phyloP scores from a whole-genome alignment of 805 yeast species.

The Ogataea saltuana region DNA sequence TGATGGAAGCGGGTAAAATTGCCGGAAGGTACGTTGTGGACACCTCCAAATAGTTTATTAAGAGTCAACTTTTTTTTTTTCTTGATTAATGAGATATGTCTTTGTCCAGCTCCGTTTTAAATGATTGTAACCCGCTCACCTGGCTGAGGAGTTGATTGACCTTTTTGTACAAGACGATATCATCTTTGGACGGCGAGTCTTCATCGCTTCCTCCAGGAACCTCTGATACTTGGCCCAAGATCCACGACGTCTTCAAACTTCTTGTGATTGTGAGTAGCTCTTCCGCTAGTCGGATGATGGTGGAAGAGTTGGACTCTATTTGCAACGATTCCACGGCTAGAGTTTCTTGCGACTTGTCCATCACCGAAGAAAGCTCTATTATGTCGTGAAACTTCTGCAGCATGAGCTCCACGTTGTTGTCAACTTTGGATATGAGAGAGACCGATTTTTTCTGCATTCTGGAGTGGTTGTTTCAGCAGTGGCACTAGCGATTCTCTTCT shows the following conservation, averaged over 20 bases:
- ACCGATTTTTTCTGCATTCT: conserved; percentile 49
- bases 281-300: conserved; percentile 52
- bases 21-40: conserved; percentile 91
- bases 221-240: conserved; percentile 44
- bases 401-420: conserved; percentile 50
- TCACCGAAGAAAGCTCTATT: conserved; percentile 44
- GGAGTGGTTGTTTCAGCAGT: no score
- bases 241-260: conserved; percentile 56
- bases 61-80: neutral
- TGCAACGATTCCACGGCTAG: conserved; percentile 56
- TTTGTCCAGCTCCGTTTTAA: neutral
- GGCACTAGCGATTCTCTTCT: no score
- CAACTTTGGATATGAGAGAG: conserved; percentile 47
- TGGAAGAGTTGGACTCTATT: conserved; percentile 53
- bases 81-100: neutral
- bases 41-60: conserved; percentile 53
- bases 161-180: conserved; percentile 34
- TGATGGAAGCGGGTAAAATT: conserved; percentile 85
- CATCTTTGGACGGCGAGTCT: conserved; percentile 31
- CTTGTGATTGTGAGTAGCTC: conserved; percentile 52
- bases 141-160: conserved; percentile 38
- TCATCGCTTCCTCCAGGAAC: conserved; percentile 19
- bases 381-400: conserved; percentile 55
- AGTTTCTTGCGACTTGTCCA: conserved; percentile 36
- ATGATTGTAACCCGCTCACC: conserved; percentile 32